A percentile compares a stretch with the other conserved stretches of the same genome.
Evolutionary conservation across 805 yeast genomes (phyloP).

Genomic region (Yarrowia osloensis): DNA sequence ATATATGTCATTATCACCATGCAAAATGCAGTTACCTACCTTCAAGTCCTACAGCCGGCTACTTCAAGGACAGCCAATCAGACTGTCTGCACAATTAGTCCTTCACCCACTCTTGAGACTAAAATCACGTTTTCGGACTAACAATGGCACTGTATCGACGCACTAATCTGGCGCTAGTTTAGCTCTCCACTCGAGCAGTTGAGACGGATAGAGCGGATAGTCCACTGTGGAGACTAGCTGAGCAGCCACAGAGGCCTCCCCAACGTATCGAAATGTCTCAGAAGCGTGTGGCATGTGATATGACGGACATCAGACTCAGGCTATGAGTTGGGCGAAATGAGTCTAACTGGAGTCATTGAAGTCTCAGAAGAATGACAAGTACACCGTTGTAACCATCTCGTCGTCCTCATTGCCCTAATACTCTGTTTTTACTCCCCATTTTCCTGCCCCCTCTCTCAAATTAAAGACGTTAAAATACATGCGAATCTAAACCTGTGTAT

Average conservation of each 20-base stretch:
- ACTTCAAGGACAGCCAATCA: too few relatives aligned
- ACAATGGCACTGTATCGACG: neutral
- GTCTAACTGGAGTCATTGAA: too few relatives aligned
- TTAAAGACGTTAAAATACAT: neutral
- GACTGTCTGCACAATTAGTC: too few relatives aligned
- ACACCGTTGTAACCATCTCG: neutral
- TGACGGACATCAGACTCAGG: too few relatives aligned
- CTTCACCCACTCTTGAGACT: too few relatives aligned
- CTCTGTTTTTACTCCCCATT: too few relatives aligned
- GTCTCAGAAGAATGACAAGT: too few relatives aligned
- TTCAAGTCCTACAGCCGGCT: too few relatives aligned
- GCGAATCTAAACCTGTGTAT: neutral
- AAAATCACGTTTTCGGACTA: neutral
- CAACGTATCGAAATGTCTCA: neutral
- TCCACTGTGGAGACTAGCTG: neutral
- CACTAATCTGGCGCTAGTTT: neutral
- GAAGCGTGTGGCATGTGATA: neutral
- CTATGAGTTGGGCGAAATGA: neutral
- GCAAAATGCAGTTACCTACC: too few relatives aligned
- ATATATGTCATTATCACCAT: too few relatives aligned
- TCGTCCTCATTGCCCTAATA: too few relatives aligned
- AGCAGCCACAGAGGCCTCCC: neutral
- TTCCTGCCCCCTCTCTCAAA: too few relatives aligned
- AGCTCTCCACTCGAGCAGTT: neutral
- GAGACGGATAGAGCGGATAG: neutral